Evolutionary conservation across 2,329 filamentous ascomycete species (phyloP).

Genomic region (Calonectria hawksworthii): DNA sequence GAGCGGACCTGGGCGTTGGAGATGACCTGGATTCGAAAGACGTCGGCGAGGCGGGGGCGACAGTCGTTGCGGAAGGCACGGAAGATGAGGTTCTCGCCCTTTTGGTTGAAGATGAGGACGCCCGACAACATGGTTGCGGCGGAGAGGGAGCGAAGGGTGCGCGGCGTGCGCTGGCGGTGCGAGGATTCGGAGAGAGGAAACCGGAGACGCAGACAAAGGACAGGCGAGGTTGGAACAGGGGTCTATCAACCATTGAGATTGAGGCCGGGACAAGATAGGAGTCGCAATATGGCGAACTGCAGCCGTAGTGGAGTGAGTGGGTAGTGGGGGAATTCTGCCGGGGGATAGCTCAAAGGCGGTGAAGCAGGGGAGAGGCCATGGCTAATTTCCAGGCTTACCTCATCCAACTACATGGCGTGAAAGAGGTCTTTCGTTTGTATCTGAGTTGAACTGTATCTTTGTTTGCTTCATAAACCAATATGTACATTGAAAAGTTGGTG

Average conservation of each 20-base stretch:
- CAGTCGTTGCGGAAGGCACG: slow-evolving; percentile 99
- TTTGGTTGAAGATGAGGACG: slow-evolving; percentile 98
- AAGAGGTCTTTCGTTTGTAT: neutral
- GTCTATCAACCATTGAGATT: slow-evolving; percentile 6
- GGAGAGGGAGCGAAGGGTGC: slow-evolving; percentile 6
- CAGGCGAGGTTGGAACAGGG: neutral
- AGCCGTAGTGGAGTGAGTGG: slow-evolving; percentile 12
- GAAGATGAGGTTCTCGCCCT: slow-evolving; percentile 99
- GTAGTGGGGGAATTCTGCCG: slow-evolving; percentile 34
- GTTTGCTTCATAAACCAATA: neutral
- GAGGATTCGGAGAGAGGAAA: neutral
- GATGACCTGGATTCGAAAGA: slow-evolving; percentile 99
- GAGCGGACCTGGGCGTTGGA: slow-evolving; percentile 98
- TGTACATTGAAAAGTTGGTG: neutral
- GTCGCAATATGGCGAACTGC: slow-evolving; percentile 23
- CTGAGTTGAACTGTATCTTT: neutral
- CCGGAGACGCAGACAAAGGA: neutral
- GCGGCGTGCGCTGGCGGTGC: neutral
- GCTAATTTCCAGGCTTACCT: slow-evolving; percentile 5
- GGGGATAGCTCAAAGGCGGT: slow-evolving; percentile 26
- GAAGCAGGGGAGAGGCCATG: slow-evolving; percentile 7
- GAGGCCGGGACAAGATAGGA: slow-evolving; percentile 23
- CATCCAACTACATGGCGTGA: neutral
- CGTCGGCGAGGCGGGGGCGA: slow-evolving; percentile 95
- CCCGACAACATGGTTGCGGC: slow-evolving; percentile 87